These are phyloP conservation scores for Hypoxylon sp. DNA, from an alignment of 2,329 filamentous ascomycete species.

Conservation along the genomic window DNA sequence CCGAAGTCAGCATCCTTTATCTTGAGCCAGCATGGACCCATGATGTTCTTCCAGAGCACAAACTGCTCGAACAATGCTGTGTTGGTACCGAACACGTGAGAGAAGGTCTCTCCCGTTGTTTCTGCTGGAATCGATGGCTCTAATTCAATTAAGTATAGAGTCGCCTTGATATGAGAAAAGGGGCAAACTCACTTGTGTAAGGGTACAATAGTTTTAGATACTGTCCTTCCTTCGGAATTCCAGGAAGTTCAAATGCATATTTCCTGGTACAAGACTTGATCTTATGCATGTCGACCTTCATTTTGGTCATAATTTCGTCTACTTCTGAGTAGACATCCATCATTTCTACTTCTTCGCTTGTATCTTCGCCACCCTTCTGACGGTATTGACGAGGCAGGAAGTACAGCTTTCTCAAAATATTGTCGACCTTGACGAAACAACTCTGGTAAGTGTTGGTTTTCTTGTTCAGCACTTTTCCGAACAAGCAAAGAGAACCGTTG, in stretches of 20 bases:
- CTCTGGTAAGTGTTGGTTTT: slow-evolving; percentile 84
- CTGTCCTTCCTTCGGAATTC: slow-evolving; percentile 87
- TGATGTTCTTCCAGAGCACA: slow-evolving; percentile 98
- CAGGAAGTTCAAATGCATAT: slow-evolving; percentile 93
- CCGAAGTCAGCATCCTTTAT: slow-evolving; percentile 89
- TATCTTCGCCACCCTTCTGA: slow-evolving; percentile 73
- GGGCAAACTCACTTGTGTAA: slow-evolving; percentile 76
- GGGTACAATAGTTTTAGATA: slow-evolving; percentile 98
- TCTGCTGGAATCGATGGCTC: slow-evolving; percentile 80
- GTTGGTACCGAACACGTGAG: slow-evolving; percentile 92
- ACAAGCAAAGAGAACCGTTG: slow-evolving; percentile 91
- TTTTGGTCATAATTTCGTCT: slow-evolving; percentile 86
- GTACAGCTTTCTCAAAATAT: slow-evolving; percentile 91
- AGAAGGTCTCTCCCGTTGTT: slow-evolving; percentile 87
- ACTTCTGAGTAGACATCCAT: slow-evolving; percentile 92
- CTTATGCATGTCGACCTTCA: slow-evolving; percentile 91
- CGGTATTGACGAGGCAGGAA: slow-evolving; percentile 85
- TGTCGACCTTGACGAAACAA: slow-evolving; percentile 96
- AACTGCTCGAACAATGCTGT: slow-evolving; percentile 98
- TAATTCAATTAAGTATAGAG: slow-evolving; percentile 52
- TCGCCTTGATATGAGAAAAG: background rate
- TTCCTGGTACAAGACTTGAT: slow-evolving; percentile 92
- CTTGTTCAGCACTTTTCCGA: slow-evolving; percentile 96
- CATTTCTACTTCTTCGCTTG: slow-evolving; percentile 85
- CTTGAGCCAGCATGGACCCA: slow-evolving; percentile 98